Conservation (phyloP, 75 land plant species). For the Isoetes taiwanensis region DNA sequence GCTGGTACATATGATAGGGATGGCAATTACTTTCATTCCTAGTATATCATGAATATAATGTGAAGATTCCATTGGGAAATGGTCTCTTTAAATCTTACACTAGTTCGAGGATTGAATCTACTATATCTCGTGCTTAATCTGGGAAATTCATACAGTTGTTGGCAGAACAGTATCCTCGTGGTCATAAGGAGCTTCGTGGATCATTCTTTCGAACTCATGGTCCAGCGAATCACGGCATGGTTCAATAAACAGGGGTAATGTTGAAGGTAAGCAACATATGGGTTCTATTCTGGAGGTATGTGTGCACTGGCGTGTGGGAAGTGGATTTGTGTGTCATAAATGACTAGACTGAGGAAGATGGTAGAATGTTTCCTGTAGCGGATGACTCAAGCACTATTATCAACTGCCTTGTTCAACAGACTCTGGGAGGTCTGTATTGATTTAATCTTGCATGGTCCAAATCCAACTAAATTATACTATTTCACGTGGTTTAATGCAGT, state of each 20-base stretch:
- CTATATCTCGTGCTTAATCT: not conserved
- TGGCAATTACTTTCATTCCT: too few species aligned
- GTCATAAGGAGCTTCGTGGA: conserved; percentile 73
- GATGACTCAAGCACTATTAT: conserved; percentile 62
- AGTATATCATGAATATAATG: too few species aligned
- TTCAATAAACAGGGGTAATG: conserved; percentile 68
- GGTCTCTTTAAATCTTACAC: too few species aligned
- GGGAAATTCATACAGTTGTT: conserved; percentile 31
- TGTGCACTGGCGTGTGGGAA: too few species aligned
- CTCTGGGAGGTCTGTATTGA: conserved; percentile 48
- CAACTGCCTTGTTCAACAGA: conserved; percentile 73
- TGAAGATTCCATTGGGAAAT: too few species aligned
- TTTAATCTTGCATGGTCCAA: not conserved
- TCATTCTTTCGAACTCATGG: conserved; percentile 73
- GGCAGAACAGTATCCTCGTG: conserved; percentile 88
- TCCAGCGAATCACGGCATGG: conserved; percentile 80
- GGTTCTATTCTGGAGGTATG: too few species aligned
- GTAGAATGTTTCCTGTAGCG: conserved; percentile 82
- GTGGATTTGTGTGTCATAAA: not conserved
- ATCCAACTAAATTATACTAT: not conserved
- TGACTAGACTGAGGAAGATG: conserved; percentile 74
- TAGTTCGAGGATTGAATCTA: too few species aligned
- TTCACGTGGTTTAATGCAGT: conserved; percentile 32
- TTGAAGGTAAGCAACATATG: too few species aligned
- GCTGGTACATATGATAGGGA: too few species aligned